Evolutionary conservation across 1,139 yeast genomes (phyloP), one percentile per base, ranked within the genome.

Genomic region (Pichia sp.): DNA sequence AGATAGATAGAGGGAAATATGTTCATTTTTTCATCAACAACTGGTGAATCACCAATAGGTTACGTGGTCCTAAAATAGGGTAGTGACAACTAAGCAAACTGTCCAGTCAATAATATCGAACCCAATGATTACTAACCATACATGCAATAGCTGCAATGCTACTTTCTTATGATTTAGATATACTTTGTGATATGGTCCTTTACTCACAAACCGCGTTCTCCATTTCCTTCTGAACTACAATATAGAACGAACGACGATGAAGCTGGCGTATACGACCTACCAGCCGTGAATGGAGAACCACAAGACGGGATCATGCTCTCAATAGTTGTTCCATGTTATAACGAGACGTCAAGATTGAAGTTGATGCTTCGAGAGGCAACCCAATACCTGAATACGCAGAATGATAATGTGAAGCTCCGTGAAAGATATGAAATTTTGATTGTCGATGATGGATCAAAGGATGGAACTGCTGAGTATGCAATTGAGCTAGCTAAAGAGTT

Each of bases 381-480:
- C 28, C 72, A 59, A 10, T 74, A 70, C 48, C 64, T 93, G 43
- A 22, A 11, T 21, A 21, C 23, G 15, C 33, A 34, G 17, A 20
- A 27, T n/a, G n/a, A n/a, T n/a, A n/a, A n/a, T n/a, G n/a, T n/a
- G 2, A 13, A 30, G 10, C 22, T 37, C 13, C 32, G 33, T 30
- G 30, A 16, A 21, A 13, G 18, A 8, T 39, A 31, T 72, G 98
- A 91, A 60, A 75, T 91, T 32, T 46, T 91, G 26, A 69, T 91
- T 18, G 91, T 91, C 13, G 97, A 91, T 59, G 98, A 91, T 59
- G 96, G 96, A 3, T 84, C 95, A 3, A 64, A 58, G 31, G 98
- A 91, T 59, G 79, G 79, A 3, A 91, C 98, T 0, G 73, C 77
- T 9, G 69, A 72, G 24, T 81, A 67, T 53, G 94, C 96, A 5